Evolutionary conservation across 495 filamentous ascomycete species (phyloP), one percentile per base, ranked within the genome.

Genomic region (Alectoria sarmentosa): DNA sequence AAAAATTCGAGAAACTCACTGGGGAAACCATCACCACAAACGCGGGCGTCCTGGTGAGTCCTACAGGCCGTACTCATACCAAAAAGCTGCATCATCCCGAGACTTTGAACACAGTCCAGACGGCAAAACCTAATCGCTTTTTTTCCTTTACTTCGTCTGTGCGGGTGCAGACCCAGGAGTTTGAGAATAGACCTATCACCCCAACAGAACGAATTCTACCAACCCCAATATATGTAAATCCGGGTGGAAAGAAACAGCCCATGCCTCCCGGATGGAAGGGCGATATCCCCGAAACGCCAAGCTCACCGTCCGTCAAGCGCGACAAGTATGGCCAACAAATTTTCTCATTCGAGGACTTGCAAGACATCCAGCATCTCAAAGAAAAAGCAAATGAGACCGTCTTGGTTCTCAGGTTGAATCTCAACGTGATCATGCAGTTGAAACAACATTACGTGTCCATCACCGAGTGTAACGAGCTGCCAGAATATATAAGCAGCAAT

Each of bases 321-420:
- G 41, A 44, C 41, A 44, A 44, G 41, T 44, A 44, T 17, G 41
- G 41, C 15, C n/a, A 48, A 26, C 44, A 26, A 13, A 26, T 23
- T n/a, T 77, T 79, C 63, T 66, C 68, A 6, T 76, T 78, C 65
- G 56, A 65, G 21, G 68, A 76, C 46, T 66, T 80, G 9, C 77
- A 78, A 61, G 44, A 68, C 30, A 65, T 79, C 9, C 76, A 76
- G 58, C 65, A 68, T 26, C 64, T 74, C 38, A 73, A 76, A 44
- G 74, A 78, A 36, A 74, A 74, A 55, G 66, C 71, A 30, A 75
- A 77, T 21, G 73, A 76, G 66, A 67, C 72, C 1, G 56, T 75
- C 0, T 55, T 77, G 8, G 71, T 77, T 0, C 57, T 79, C 4
- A 72, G 72, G 58, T 63, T 73, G 21, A 79, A 78, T 64, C 69